Evolutionary conservation across 257 asterid genomes (phyloP).

Genomic region (Knoxia roxburghii): DNA sequence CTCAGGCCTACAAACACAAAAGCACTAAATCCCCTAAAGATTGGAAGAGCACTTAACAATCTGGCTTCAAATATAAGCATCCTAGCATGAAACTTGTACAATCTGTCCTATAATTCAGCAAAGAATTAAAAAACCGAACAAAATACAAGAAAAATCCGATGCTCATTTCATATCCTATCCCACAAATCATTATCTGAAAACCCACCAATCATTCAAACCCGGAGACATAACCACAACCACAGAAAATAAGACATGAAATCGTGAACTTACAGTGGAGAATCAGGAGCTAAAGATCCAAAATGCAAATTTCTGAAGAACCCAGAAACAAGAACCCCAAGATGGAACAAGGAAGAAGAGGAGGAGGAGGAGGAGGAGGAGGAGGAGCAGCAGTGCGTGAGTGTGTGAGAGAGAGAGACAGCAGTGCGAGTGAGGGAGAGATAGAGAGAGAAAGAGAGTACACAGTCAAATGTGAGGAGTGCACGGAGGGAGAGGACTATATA

Average conservation of each 20-base stretch:
- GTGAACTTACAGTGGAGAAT: conserved; percentile 13
- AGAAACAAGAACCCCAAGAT: conserved; percentile 17
- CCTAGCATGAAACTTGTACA: not conserved
- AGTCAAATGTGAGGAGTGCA: conserved; percentile 38
- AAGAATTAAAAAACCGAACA: not conserved
- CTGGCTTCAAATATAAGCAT: not conserved
- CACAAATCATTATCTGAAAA: not conserved
- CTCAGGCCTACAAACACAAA: not conserved
- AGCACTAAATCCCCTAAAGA: not conserved
- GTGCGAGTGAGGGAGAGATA: conserved; percentile 8
- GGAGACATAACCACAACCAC: not conserved
- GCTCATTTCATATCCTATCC: conserved; percentile 7
- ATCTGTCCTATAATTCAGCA: not conserved
- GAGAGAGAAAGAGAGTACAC: conserved; percentile 14
- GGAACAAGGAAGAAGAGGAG: conserved; percentile 4
- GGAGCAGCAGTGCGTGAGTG: conserved; percentile 5
- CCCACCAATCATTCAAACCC: not conserved
- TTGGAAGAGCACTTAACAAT: no score
- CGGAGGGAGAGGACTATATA: conserved; percentile 59
- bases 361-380: conserved; percentile 3
- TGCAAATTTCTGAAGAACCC: conserved; percentile 13
- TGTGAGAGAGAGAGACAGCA: conserved; percentile 5
- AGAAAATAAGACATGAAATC: not conserved
- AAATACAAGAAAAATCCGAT: not conserved
- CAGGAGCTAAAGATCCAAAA: conserved; percentile 23